phyloP scores from a whole-genome alignment of 2,329 filamentous ascomycete genomes.

The Trichophyton verrucosum region DNA sequence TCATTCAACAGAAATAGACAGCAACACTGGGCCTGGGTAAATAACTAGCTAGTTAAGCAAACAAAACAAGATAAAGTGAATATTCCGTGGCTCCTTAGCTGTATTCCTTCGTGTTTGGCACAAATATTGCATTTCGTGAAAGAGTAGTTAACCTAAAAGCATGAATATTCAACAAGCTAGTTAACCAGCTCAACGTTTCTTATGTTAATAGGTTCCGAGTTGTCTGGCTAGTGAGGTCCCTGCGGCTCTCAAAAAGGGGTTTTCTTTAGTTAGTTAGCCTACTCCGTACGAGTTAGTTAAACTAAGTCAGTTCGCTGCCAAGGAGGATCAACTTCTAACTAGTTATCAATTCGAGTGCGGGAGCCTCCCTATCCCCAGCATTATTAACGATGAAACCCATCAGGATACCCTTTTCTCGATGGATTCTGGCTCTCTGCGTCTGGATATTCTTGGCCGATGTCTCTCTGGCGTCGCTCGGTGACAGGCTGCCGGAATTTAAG shows the following conservation, averaged over 20 bases:
- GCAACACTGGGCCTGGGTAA: too few species aligned
- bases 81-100: too few species aligned
- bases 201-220: neutral
- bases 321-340: neutral
- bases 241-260: neutral
- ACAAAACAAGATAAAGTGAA: too few species aligned
- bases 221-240: neutral
- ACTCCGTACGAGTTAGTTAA: too few species aligned
- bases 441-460: conserved; percentile 25
- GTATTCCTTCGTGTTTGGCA: too few species aligned
- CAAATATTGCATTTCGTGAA: too few species aligned
- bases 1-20: too few species aligned
- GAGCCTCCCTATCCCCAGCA: neutral
- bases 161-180: too few species aligned
- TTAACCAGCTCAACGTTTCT: too few species aligned
- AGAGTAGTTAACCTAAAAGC: too few species aligned
- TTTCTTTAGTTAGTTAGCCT: neutral
- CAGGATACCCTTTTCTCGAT: conserved; percentile 7
- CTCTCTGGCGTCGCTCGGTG: conserved; percentile 61
- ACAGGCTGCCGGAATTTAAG: conserved; percentile 74
- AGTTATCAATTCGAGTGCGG: neutral
- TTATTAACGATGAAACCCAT: conserved; percentile 12
- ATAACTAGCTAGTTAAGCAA: too few species aligned
- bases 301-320: neutral
- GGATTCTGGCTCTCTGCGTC: conserved; percentile 23